These are phyloP conservation scores for Ogataea siamensis DNA, from an alignment of 805 yeast genomes.

Conservation along the genomic window DNA sequence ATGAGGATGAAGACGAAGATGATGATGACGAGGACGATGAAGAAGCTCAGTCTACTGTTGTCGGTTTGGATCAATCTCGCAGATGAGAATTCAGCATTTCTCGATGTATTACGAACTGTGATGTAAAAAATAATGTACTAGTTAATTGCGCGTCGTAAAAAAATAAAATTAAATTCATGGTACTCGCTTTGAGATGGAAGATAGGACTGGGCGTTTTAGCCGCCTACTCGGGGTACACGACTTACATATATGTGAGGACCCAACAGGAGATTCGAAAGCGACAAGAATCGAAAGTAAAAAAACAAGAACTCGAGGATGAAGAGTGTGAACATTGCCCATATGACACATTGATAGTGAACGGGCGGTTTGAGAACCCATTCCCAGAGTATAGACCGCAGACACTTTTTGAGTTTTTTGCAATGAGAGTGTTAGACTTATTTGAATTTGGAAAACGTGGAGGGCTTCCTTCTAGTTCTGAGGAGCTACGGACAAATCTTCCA, in stretches of 20 bases:
- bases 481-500: conserved; percentile 58
- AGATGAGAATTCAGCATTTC: conserved; percentile 3
- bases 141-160: conserved; percentile 7
- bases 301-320: conserved; percentile 7
- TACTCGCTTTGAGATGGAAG: conserved; percentile 33
- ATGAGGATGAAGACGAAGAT: conserved; percentile 21
- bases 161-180: conserved; percentile 8
- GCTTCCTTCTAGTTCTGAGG: conserved; percentile 46
- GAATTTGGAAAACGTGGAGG: conserved; percentile 60
- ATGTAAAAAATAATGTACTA: conserved; percentile 5
- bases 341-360: conserved; percentile 54
- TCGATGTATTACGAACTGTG: conserved; percentile 6
- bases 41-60: conserved; percentile 11
- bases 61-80: conserved; percentile 2
- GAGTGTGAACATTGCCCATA: conserved; percentile 30
- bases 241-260: conserved; percentile 56
- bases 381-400: conserved; percentile 89
- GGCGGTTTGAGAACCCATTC: conserved; percentile 89
- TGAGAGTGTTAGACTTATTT: conserved; percentile 69
- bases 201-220: conserved; percentile 43
- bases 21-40: conserved; percentile 17
- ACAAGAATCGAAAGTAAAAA: conserved; percentile 21
- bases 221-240: conserved; percentile 64
- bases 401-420: conserved; percentile 74
- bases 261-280: conserved; percentile 51